Conservation (phyloP, 108 stramenopile species). For the Conticribra guillardii region DNA sequence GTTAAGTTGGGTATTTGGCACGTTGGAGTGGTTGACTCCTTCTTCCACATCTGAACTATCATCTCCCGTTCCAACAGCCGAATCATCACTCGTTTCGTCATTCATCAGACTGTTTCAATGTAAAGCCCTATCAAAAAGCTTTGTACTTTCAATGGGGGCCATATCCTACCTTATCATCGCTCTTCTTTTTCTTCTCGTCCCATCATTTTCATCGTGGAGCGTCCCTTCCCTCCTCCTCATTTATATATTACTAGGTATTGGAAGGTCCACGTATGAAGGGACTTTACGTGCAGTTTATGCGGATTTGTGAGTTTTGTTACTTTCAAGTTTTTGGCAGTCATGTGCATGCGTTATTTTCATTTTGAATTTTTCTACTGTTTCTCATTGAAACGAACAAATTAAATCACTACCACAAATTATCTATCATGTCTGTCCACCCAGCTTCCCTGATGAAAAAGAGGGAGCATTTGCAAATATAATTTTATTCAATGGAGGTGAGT, state of each 20-base stretch:
- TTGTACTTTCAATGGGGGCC: constrained; percentile 66
- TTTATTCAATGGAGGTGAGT: constrained; percentile 82
- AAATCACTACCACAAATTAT: too few species aligned
- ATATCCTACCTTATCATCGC: constrained; percentile 61
- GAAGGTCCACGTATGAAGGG: constrained; percentile 85
- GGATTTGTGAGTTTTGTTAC: too few species aligned
- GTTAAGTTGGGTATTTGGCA: constrained; percentile 62
- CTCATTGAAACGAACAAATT: too few species aligned
- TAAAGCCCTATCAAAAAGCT: too few species aligned
- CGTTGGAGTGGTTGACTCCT: constrained; percentile 32
- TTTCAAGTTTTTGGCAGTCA: too few species aligned
- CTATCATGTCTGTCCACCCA: too few species aligned
- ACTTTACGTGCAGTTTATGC: constrained; percentile 82
- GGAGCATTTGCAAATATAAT: constrained; percentile 89
- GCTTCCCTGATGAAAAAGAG: constrained; percentile 73
- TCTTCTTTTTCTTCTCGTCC: constrained; percentile 64
- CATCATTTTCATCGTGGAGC: constrained; percentile 52
- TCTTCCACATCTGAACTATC: constrained; percentile 6
- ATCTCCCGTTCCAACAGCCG: too few species aligned
- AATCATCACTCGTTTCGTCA: constrained; percentile 3
- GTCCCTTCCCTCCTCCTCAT: constrained; percentile 48
- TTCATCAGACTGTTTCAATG: constrained; percentile 5
- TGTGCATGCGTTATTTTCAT: too few species aligned
- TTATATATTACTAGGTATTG: constrained; percentile 72
- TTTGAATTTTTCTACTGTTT: too few species aligned